Evolutionary conservation across 768 basidiomycete species (phyloP).

Genomic region (Xerocomus spinulosus): DNA sequence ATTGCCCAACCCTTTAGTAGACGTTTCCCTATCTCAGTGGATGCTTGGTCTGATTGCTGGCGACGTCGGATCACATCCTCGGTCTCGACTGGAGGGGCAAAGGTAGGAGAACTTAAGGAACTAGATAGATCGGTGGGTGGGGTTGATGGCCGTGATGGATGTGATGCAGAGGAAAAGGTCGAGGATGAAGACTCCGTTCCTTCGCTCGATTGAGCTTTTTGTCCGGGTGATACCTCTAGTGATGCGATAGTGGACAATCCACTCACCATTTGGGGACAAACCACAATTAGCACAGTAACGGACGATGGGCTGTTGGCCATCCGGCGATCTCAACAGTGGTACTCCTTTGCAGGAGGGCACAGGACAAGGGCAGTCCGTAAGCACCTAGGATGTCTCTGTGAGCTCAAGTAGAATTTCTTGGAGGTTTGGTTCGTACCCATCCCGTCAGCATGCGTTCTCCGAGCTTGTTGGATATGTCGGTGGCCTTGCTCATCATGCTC

Average conservation of each 20-base stretch:
- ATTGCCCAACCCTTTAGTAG: constrained; percentile 84
- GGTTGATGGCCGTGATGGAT: constrained; percentile 61
- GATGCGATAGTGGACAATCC: neutral
- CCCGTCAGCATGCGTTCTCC: constrained; percentile 74
- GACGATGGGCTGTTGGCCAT: constrained; percentile 38
- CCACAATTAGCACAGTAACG: constrained; percentile 67
- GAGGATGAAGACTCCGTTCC: constrained; percentile 33
- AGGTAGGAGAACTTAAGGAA: constrained; percentile 54
- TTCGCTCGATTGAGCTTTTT: constrained; percentile 14
- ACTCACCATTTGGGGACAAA: constrained; percentile 33
- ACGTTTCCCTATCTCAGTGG: constrained; percentile 71
- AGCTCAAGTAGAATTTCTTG: constrained; percentile 1
- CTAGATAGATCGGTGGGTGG: constrained; percentile 75
- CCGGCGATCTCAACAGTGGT: constrained; percentile 74
- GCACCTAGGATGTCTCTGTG: constrained; percentile 36
- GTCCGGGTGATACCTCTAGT: constrained; percentile 4
- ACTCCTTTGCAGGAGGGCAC: constrained; percentile 48
- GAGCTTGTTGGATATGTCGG: constrained; percentile 56
- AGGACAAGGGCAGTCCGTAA: constrained; percentile 64
- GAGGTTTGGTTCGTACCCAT: constrained; percentile 44
- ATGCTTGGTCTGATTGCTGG: constrained; percentile 77
- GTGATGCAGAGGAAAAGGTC: constrained; percentile 46
- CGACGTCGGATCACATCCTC: constrained; percentile 64
- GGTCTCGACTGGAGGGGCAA: constrained; percentile 61
- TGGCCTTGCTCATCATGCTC: constrained; percentile 44